A percentile compares a stretch with the other conserved stretches of the same genome.
These are phyloP conservation scores for Sarocladiaceae sp. DNA, from an alignment of 2,329 filamentous ascomycete genomes.

Conservation along the genomic window DNA sequence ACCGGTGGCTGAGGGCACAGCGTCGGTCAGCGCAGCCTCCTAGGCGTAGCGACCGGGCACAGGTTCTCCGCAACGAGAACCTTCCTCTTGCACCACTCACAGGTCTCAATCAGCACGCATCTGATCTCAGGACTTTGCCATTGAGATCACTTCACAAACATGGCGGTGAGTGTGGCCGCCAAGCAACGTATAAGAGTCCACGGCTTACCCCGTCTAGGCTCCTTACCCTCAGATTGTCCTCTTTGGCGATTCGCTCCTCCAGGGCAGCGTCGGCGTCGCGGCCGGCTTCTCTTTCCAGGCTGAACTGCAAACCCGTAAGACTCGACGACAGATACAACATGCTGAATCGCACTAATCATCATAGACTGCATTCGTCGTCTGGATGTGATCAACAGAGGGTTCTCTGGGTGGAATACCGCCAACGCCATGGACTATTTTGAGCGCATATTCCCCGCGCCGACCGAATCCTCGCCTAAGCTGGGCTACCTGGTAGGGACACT, in stretches of 20 bases:
- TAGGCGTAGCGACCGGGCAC: too few relatives aligned
- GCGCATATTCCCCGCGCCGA: slow-evolving; percentile 62
- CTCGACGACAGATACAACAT: background rate
- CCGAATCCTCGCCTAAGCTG: slow-evolving; percentile 50
- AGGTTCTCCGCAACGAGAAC: too few relatives aligned
- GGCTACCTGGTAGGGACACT: slow-evolving; percentile 60
- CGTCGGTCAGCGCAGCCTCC: too few relatives aligned
- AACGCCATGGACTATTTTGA: slow-evolving; percentile 66
- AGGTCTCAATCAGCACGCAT: too few relatives aligned
- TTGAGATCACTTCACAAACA: background rate
- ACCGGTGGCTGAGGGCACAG: too few relatives aligned
- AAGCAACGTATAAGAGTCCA: background rate
- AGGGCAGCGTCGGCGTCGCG: slow-evolving; percentile 54
- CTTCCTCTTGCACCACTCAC: too few relatives aligned
- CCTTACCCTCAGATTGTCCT: slow-evolving; percentile 71
- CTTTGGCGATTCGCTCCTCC: slow-evolving; percentile 85
- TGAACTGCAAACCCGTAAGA: slow-evolving; percentile 58
- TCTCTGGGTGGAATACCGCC: slow-evolving; percentile 78
- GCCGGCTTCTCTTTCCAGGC: slow-evolving; percentile 70
- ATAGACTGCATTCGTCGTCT: slow-evolving; percentile 68
- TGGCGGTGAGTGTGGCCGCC: slow-evolving; percentile 18
- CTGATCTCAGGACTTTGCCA: too few relatives aligned
- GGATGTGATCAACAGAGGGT: slow-evolving; percentile 83
- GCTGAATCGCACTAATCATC: slow-evolving; percentile 10
- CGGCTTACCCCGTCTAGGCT: slow-evolving; percentile 23